Evolutionary conservation across 495 filamentous ascomycete species (phyloP).

Genomic region (Aspergillus heteromorphus): DNA sequence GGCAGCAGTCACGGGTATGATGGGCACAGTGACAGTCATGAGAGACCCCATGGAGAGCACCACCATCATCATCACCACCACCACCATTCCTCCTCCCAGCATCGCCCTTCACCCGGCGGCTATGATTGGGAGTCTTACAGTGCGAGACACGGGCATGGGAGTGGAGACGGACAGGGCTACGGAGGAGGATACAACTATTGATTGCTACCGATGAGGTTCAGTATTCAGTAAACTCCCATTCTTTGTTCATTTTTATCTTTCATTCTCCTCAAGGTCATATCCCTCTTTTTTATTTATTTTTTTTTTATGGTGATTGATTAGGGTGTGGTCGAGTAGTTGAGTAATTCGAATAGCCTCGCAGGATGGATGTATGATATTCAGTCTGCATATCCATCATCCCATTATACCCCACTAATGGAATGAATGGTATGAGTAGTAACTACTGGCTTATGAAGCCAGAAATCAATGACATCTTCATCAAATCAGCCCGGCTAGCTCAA

Average conservation of each 20-base stretch:
- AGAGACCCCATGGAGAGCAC: slow-evolving; percentile 1
- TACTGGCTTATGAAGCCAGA: too few relatives aligned
- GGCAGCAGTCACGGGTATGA: neutral
- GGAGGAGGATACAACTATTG: neutral
- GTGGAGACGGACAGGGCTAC: slow-evolving; percentile 1
- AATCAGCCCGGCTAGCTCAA: slow-evolving; percentile 3
- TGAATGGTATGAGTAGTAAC: too few relatives aligned
- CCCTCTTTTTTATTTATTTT: too few relatives aligned
- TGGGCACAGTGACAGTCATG: neutral
- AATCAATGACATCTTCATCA: too few relatives aligned
- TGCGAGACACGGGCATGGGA: neutral
- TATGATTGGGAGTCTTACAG: neutral
- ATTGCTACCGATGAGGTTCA: neutral
- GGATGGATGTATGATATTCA: too few relatives aligned
- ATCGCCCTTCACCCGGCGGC: neutral
- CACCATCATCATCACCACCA: slow-evolving; percentile 2
- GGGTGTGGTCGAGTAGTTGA: too few relatives aligned
- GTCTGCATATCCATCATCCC: too few relatives aligned
- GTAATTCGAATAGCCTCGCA: too few relatives aligned
- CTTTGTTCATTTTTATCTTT: too few relatives aligned
- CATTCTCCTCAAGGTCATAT: too few relatives aligned
- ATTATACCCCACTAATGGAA: too few relatives aligned
- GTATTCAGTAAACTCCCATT: neutral
- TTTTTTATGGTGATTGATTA: too few relatives aligned
- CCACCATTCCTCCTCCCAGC: neutral